These are phyloP conservation scores for Flagelloscypha sp. DNA, from an alignment of 768 basidiomycete genomes.

Conservation along the genomic window DNA sequence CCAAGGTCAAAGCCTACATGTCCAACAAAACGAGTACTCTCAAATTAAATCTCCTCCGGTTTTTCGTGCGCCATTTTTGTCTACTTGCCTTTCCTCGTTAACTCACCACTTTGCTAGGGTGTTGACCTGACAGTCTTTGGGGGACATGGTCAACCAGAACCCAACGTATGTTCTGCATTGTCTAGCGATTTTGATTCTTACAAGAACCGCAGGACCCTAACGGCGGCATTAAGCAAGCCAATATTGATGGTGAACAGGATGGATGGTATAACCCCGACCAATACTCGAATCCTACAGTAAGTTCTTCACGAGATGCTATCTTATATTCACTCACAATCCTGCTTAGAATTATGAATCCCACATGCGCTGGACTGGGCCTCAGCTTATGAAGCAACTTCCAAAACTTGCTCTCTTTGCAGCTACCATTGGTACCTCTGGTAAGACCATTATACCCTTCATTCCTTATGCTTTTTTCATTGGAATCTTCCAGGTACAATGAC, in stretches of 20 bases:
- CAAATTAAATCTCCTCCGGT: conserved; percentile 16
- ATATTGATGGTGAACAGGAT: conserved; percentile 9
- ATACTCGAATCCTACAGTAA: conserved; percentile 14
- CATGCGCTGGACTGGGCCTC: conserved; percentile 19
- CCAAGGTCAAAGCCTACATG: conserved; percentile 15
- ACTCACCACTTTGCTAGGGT: conserved; percentile 4
- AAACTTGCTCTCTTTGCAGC: conserved; percentile 16
- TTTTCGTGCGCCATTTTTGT: conserved; percentile 14
- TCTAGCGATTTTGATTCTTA: too few relatives aligned
- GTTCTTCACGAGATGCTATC: neutral
- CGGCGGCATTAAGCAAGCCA: conserved; percentile 15
- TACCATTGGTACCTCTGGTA: conserved; percentile 16
- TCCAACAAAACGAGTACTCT: conserved; percentile 17
- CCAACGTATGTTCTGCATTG: too few relatives aligned
- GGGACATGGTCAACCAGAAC: conserved; percentile 16
- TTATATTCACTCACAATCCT: neutral
- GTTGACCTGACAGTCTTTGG: conserved; percentile 13
- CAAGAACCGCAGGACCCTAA: conserved; percentile 15
- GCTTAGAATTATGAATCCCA: conserved; percentile 17
- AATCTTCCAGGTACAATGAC: conserved; percentile 17
- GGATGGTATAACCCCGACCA: conserved; percentile 16
- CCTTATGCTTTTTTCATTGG: neutral
- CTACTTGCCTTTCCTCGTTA: neutral
- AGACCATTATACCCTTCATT: neutral
- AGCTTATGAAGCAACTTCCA: conserved; percentile 17